phyloP scores from a whole-genome alignment of 805 yeast species.

The Kodamaea restingae region DNA sequence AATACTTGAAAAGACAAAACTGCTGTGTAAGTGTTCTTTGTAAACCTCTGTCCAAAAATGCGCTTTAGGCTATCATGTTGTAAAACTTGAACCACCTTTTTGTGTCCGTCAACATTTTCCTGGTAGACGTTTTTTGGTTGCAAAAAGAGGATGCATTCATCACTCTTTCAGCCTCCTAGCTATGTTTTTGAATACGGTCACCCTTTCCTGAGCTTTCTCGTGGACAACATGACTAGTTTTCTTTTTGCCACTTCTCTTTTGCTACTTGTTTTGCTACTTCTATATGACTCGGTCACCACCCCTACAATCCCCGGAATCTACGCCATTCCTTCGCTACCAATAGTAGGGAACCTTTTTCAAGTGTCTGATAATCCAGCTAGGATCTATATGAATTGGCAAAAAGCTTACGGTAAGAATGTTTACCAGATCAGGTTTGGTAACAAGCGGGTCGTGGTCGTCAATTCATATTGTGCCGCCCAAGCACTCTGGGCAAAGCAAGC shows the following conservation, averaged over 20 bases:
- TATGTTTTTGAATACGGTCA: too few relatives aligned
- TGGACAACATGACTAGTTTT: neutral
- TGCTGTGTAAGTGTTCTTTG: too few relatives aligned
- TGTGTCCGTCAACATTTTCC: too few relatives aligned
- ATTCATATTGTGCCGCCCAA: conserved; percentile 52
- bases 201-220: too few relatives aligned
- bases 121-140: too few relatives aligned
- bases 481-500: conserved; percentile 49
- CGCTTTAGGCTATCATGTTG: too few relatives aligned
- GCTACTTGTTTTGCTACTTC: neutral
- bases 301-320: conserved; percentile 35
- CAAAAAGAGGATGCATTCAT: neutral
- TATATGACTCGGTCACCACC: conserved; percentile 15
- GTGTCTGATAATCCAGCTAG: conserved; percentile 48
- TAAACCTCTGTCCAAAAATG: too few relatives aligned
- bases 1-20: too few relatives aligned
- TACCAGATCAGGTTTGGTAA: conserved; percentile 64
- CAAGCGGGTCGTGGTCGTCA: conserved; percentile 58
- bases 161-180: neutral
- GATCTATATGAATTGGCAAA: conserved; percentile 43
- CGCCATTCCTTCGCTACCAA: conserved; percentile 44
- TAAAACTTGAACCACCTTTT: too few relatives aligned
- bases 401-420: conserved; percentile 38
- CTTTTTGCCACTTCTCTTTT: neutral
- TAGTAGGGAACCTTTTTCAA: conserved; percentile 49